Evolutionary conservation across 2,329 filamentous ascomycete genomes (phyloP), one percentile per base, ranked within the genome.

Genomic region (Talaromyces sp.): DNA sequence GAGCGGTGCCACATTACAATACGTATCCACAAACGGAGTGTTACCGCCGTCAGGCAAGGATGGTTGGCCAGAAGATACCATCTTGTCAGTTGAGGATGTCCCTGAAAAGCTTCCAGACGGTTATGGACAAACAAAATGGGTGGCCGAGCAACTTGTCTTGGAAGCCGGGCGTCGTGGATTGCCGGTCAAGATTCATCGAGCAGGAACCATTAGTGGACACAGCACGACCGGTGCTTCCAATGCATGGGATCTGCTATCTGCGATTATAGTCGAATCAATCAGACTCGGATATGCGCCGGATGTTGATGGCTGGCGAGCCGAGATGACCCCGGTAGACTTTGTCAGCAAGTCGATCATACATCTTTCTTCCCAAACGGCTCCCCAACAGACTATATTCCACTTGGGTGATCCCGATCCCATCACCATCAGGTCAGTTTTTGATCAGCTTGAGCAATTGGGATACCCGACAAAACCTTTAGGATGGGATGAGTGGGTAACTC

Each of bases 251-350:
- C 78, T 94, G 22, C 80, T 94, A 54, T 91, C 89, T 61, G 90
- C 91, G 0, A 75, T 94, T 64, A 83, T 93, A 31, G 88, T 93
- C 1, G 91, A 93, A 73, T 93, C 90, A 0, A 82, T 93, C 43
- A 87, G 90, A 61, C 82, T 93, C 3, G 90, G 90, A 6, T 85
- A 85, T 69, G 85, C 85, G 1, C 90, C 91, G 0, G 83, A 90
- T 62, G 87, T 93, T 3, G 83, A 89, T 59, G 87, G 87, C 48
- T 94, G 91, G 91, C 86, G 88, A 59, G 85, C 90, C 1, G 91
- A 94, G 78, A 93, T 93, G 90, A 93, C 91, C 0, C 90, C 91
- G 0, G 91, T 92, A 14, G 90, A 94, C 76, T 93, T 91, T 71
- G 90, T 93, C 65, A 90, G 88, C 77, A 87, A 87, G 68, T 87